These are phyloP conservation scores for Tulasnella sp. DNA, from an alignment of 768 basidiomycete genomes.

Conservation along the genomic window DNA sequence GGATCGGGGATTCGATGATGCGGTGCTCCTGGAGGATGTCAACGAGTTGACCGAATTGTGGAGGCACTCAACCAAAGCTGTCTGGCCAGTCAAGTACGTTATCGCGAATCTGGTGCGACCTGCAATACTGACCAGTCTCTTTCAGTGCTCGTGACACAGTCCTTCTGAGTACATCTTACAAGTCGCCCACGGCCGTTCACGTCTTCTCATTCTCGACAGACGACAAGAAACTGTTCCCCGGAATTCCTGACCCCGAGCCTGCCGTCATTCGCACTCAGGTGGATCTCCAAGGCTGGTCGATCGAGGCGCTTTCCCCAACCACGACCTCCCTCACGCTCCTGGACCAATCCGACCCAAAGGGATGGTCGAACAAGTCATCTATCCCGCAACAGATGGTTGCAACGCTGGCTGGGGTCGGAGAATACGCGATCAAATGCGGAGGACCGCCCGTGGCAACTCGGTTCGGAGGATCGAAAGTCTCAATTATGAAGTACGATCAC, in stretches of 20 bases:
- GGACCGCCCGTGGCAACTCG: slow-evolving; percentile 91
- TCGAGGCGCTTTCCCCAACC: slow-evolving; percentile 90
- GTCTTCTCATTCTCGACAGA: slow-evolving; percentile 94
- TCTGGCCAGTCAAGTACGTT: slow-evolving; percentile 89
- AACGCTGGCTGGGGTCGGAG: slow-evolving; percentile 84
- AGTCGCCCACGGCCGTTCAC: slow-evolving; percentile 90
- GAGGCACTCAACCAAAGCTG: slow-evolving; percentile 86
- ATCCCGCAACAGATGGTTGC: slow-evolving; percentile 94
- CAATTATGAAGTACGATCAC: slow-evolving; percentile 77
- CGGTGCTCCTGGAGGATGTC: slow-evolving; percentile 79
- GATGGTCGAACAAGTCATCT: slow-evolving; percentile 92
- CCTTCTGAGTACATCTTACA: slow-evolving; percentile 92
- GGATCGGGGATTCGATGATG: slow-evolving; percentile 90
- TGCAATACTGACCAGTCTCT: slow-evolving; percentile 13
- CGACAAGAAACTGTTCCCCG: slow-evolving; percentile 80
- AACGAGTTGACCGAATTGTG: slow-evolving; percentile 89
- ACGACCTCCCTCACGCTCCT: slow-evolving; percentile 90
- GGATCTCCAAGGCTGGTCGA: slow-evolving; percentile 98
- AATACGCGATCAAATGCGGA: slow-evolving; percentile 92
- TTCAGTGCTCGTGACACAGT: slow-evolving; percentile 83
- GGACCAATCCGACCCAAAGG: slow-evolving; percentile 95
- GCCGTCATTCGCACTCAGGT: slow-evolving; percentile 88
- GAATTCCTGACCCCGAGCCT: slow-evolving; percentile 61
- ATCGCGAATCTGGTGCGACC: background rate
- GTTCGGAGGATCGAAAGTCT: slow-evolving; percentile 67